These are phyloP conservation scores for Candida gorgasii DNA, from an alignment of 805 yeast species.

Conservation along the genomic window DNA sequence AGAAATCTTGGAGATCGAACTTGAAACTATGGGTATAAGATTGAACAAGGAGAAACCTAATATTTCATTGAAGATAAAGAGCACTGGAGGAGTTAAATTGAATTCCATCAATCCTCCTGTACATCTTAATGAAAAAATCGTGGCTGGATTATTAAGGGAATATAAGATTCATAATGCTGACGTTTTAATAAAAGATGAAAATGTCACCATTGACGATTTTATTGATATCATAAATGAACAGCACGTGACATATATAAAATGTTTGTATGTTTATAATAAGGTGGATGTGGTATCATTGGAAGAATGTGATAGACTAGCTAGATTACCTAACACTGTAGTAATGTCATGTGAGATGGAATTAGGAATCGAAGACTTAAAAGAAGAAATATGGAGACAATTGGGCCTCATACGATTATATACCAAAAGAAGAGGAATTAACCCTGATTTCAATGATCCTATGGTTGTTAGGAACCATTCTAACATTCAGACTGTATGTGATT, in stretches of 20 bases:
- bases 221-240: slow-evolving; percentile 88
- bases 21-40: slow-evolving; percentile 92
- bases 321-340: slow-evolving; percentile 90
- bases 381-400: slow-evolving; percentile 90
- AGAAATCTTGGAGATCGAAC: slow-evolving; percentile 79
- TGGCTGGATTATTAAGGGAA: slow-evolving; percentile 75
- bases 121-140: slow-evolving; percentile 76
- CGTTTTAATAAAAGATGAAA: slow-evolving; percentile 84
- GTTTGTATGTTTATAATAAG: slow-evolving; percentile 92
- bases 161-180: slow-evolving; percentile 93
- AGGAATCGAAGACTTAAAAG: slow-evolving; percentile 84
- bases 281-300: slow-evolving; percentile 93
- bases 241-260: slow-evolving; percentile 85
- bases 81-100: slow-evolving; percentile 89
- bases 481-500: slow-evolving; percentile 84
- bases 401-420: slow-evolving; percentile 81
- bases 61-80: slow-evolving; percentile 73
- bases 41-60: slow-evolving; percentile 81
- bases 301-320: slow-evolving; percentile 88
- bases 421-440: slow-evolving; percentile 78
- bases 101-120: slow-evolving; percentile 81
- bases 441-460: slow-evolving; percentile 85
- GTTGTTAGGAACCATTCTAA: slow-evolving; percentile 81
- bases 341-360: slow-evolving; percentile 89
- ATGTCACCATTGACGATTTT: slow-evolving; percentile 85